Conservation (phyloP, 2,329 filamentous ascomycete genomes). For the Triangularia verruculosa region DNA sequence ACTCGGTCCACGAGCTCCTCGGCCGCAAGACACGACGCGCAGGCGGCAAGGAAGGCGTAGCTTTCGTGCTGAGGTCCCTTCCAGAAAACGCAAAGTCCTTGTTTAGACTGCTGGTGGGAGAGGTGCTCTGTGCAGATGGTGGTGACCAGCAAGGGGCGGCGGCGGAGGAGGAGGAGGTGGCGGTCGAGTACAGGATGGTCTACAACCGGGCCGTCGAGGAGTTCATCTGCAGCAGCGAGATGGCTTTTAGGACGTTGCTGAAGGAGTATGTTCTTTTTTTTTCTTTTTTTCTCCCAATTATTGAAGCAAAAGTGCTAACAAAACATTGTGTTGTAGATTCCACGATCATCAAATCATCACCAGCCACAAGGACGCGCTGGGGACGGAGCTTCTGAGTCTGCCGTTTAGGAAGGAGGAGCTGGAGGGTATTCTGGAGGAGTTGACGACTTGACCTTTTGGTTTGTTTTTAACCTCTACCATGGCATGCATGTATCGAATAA, state of each 20-base stretch:
- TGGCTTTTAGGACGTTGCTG: conserved; percentile 87
- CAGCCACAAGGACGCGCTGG: conserved; percentile 78
- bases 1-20: conserved; percentile 84
- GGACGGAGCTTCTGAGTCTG: conserved; percentile 80
- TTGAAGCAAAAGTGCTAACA: conserved; percentile 28
- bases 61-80: conserved; percentile 83
- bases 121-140: conserved; percentile 71
- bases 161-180: conserved; percentile 56
- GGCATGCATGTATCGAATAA: too few species aligned
- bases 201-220: conserved; percentile 96
- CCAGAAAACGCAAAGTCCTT: conserved; percentile 89
- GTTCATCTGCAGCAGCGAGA: conserved; percentile 94
- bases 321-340: conserved; percentile 68
- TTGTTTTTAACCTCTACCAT: too few species aligned
- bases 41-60: conserved; percentile 86
- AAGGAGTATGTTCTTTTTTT: conserved; percentile 66
- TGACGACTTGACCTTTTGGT: conserved; percentile 39
- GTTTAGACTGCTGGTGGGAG: conserved; percentile 79
- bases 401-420: conserved; percentile 87
- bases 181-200: conserved; percentile 84
- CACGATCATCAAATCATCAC: conserved; percentile 98
- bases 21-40: conserved; percentile 76
- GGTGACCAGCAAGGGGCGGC: conserved; percentile 46
- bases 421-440: conserved; percentile 82
- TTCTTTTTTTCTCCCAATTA: neutral